Evolutionary conservation across 2,329 filamentous ascomycete species (phyloP), one percentile per base, ranked within the genome.

Genomic region (Diatrype stigma): DNA sequence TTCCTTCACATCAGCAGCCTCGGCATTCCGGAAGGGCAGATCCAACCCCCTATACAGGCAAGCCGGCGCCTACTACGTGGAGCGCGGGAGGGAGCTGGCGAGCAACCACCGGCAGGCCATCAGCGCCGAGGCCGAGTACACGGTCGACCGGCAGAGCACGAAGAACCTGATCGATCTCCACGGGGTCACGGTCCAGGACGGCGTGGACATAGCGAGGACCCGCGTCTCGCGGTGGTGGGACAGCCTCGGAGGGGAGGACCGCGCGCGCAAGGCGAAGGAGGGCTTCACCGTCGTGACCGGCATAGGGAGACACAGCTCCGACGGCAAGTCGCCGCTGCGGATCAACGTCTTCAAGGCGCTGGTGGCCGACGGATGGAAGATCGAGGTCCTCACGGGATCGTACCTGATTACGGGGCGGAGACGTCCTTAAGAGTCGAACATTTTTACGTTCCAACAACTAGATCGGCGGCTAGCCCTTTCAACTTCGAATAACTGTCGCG

Each of bases 261-360:
- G 80, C 56, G 76, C 78, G 59, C 60, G 65, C 10, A 70, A 67
- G 54, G 73, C 76, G 19, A 73, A 77, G 61, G 74, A 69, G 7
- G 75, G 83, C 1, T 91, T 87, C 61, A 82, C 80, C 37, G 85
- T 97, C 53, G 81, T 97, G 49, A 96, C 91, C 3, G 93, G 93
- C 1, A 66, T 86, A 14, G 93, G 93, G 1, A 78, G 79, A 49
- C 93, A 97, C 69, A 94, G 84, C 60, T 79, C 83, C 45, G 84
- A 87, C 48, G 90, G 91, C 1, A 85, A 81, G 50, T 89, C 87
- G 2, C 85, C 83, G 58, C 68, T 97, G 52, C 86, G 91, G 5
- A 86, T 87, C 51, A 87, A 88, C 16, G 91, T 97, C n/a, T 85
- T 80, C 45, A 85, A 83, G 62, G 85, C 85, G 63, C 73, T 97